Conservation (phyloP, 768 basidiomycete genomes). For the Termitomyces eurrhizus region DNA sequence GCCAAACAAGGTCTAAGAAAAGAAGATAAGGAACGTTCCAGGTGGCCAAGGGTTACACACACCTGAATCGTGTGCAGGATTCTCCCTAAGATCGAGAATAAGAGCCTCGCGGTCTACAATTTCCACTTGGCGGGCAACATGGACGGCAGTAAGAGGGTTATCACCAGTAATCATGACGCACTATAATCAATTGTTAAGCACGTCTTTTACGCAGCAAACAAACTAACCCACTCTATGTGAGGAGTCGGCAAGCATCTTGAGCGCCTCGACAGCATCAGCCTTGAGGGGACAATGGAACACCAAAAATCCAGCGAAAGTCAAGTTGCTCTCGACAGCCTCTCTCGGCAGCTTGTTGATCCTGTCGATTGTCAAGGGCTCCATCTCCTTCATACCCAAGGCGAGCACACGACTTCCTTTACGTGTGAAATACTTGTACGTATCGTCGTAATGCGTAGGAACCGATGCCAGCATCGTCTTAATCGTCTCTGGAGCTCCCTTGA, state of each 20-base stretch:
- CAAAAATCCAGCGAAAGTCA: conserved; percentile 92
- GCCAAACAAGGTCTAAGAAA: conserved; percentile 78
- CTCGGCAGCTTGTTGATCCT: conserved; percentile 90
- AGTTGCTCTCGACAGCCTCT: conserved; percentile 70
- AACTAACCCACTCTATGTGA: conserved; percentile 80
- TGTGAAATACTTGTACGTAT: conserved; percentile 93
- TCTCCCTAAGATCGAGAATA: conserved; percentile 87
- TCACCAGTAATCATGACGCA: conserved; percentile 99
- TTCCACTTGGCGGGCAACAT: conserved; percentile 94
- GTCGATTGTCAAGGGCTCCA: conserved; percentile 64
- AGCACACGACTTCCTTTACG: conserved; percentile 91
- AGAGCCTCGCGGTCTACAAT: conserved; percentile 94
- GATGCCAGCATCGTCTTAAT: conserved; percentile 79
- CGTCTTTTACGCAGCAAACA: background rate
- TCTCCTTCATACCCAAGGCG: conserved; percentile 85
- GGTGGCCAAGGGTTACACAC: conserved; percentile 19
- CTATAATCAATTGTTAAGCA: conserved; percentile 34
- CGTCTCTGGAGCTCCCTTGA: conserved; percentile 98
- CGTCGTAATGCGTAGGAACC: conserved; percentile 82
- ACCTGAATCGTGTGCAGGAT: conserved; percentile 68
- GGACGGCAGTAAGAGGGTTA: conserved; percentile 94
- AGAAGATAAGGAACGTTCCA: background rate
- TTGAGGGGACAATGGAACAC: conserved; percentile 99
- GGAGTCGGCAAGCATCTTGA: conserved; percentile 94
- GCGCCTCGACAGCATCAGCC: conserved; percentile 81